These are phyloP conservation scores for Cyclocybe cylindracea DNA, from an alignment of 768 basidiomycete genomes.

Conservation along the genomic window DNA sequence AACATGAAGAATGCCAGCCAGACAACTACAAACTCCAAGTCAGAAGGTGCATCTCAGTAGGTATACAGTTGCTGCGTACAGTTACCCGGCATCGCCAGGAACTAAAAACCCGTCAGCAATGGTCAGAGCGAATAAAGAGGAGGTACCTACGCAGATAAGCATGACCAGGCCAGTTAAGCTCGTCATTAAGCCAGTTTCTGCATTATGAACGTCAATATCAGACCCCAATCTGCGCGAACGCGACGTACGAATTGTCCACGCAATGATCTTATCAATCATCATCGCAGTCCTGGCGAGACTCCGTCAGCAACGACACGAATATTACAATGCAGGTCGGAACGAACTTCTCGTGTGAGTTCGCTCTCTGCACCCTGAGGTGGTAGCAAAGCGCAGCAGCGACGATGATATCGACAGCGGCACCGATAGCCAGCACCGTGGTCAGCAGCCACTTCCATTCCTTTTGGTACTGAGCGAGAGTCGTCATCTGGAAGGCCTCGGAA, in stretches of 20 bases:
- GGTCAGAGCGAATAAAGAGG: not conserved
- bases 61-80: not conserved
- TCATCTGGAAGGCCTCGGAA: not conserved
- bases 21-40: not conserved
- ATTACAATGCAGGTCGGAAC: too few species aligned
- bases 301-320: not conserved
- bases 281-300: not conserved
- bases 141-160: constrained; percentile 4
- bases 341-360: not conserved
- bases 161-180: constrained; percentile 3
- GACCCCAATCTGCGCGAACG: too few species aligned
- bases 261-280: constrained; percentile 8
- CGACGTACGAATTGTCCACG: constrained; percentile 12
- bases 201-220: not conserved
- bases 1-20: constrained; percentile 3
- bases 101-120: not conserved
- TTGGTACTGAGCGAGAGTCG: not conserved
- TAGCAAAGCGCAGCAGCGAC: constrained; percentile 3
- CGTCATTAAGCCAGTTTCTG: constrained; percentile 11
- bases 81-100: constrained; percentile 3
- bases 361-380: not conserved
- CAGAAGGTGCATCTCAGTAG: not conserved
- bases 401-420: constrained; percentile 2
- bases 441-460: constrained; percentile 3
- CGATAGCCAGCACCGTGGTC: not conserved